A percentile compares a stretch with the other conserved stretches of the same genome.
These are phyloP conservation scores for Hypholoma fasciculare DNA, from an alignment of 768 basidiomycete species.

Conservation along the genomic window DNA sequence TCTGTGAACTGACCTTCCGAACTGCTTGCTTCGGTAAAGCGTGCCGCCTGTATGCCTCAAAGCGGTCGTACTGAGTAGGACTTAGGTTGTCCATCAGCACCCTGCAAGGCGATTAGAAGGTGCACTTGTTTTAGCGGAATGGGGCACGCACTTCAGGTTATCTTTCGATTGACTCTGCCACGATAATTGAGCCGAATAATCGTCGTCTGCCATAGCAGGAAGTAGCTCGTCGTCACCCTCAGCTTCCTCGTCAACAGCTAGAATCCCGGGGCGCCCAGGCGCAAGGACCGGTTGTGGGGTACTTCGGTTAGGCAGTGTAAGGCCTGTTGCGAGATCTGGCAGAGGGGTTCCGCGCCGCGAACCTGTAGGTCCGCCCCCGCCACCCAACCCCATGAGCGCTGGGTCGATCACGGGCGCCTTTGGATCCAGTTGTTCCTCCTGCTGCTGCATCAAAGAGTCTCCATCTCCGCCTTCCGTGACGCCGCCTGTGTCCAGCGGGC, in stretches of 20 bases:
- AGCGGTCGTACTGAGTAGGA: slow-evolving; percentile 82
- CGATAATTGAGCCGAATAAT: slow-evolving; percentile 79
- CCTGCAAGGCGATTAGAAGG: slow-evolving; percentile 36
- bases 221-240: slow-evolving; percentile 79
- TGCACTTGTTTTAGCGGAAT: neutral
- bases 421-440: neutral
- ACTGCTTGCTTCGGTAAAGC: slow-evolving; percentile 84
- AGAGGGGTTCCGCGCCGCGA: slow-evolving; percentile 16
- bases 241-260: slow-evolving; percentile 48
- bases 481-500: neutral
- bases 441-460: neutral
- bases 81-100: slow-evolving; percentile 90
- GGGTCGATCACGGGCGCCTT: slow-evolving; percentile 21
- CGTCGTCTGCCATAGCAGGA: slow-evolving; percentile 87
- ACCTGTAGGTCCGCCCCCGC: neutral
- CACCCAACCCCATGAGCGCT: slow-evolving; percentile 20
- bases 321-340: slow-evolving; percentile 12
- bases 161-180: slow-evolving; percentile 90
- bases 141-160: slow-evolving; percentile 65
- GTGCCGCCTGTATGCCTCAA: slow-evolving; percentile 84
- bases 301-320: slow-evolving; percentile 15
- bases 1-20: slow-evolving; percentile 54
- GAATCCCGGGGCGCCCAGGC: slow-evolving; percentile 10
- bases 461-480: neutral
- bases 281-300: slow-evolving; percentile 15